A percentile compares a stretch with the other conserved stretches of the same genome.
These are phyloP conservation scores for Dendrocalamus sinicus DNA, from an alignment of 176 grass and related monocot species.

Conservation along the genomic window DNA sequence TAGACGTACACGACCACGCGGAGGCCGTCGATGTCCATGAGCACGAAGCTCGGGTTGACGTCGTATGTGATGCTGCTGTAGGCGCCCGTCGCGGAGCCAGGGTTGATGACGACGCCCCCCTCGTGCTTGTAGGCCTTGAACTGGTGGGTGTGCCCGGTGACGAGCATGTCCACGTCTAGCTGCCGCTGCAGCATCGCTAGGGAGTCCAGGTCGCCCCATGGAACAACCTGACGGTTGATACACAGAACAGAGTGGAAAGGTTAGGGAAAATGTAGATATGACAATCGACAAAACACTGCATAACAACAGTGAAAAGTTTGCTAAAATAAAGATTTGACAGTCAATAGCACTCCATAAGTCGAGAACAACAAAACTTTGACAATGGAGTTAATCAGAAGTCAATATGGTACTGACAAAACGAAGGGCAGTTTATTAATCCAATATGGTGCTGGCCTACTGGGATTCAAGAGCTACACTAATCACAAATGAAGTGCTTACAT, in stretches of 20 bases:
- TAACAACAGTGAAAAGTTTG: background rate
- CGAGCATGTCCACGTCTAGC: constrained; percentile 96
- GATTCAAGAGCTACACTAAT: constrained; percentile 10
- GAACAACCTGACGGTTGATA: constrained; percentile 61
- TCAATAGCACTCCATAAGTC: background rate
- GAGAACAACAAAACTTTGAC: background rate
- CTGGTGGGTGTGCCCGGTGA: constrained; percentile 92
- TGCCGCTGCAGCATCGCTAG: constrained; percentile 96
- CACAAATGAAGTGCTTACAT: background rate
- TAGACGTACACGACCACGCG: constrained; percentile 96
- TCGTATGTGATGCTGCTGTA: constrained; percentile 95
- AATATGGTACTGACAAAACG: background rate
- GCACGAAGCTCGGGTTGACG: constrained; percentile 94
- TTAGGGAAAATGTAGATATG: background rate
- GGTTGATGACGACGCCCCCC: constrained; percentile 95
- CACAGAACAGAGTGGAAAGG: background rate
- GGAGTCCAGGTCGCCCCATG: constrained; percentile 97
- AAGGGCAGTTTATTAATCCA: constrained; percentile 12
- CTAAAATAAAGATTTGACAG: background rate
- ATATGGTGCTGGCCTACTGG: background rate
- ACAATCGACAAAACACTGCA: background rate
- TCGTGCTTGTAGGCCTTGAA: constrained; percentile 99
- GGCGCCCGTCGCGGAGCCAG: constrained; percentile 85
- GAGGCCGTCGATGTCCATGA: constrained; percentile 97
- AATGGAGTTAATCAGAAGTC: background rate